Conservation (phyloP, 306 rosid species). For the Corylus heterophylla region DNA sequence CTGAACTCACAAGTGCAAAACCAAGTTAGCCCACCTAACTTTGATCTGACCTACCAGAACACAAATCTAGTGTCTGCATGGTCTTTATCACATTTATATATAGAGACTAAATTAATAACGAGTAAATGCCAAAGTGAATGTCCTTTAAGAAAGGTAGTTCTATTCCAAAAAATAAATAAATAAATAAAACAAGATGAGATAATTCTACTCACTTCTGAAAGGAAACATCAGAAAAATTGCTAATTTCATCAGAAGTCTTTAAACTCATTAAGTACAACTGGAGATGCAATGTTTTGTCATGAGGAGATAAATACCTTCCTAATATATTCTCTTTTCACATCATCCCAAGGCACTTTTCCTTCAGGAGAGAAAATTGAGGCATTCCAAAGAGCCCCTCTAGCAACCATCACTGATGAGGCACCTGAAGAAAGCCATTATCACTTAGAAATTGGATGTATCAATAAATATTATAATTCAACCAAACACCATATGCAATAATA, state of each 20-base stretch:
- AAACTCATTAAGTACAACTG: neutral
- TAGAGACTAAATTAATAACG: neutral
- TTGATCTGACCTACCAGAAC: neutral
- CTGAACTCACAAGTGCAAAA: slow-evolving; percentile 44
- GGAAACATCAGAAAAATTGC: neutral
- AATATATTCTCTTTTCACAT: slow-evolving; percentile 66
- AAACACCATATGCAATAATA: too few species aligned
- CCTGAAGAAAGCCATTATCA: slow-evolving; percentile 44
- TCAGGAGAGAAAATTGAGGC: slow-evolving; percentile 75
- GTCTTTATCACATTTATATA: neutral
- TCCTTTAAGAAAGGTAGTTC: neutral
- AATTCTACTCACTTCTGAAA: neutral
- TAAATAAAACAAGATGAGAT: neutral
- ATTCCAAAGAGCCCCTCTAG: slow-evolving; percentile 97
- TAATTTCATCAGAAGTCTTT: neutral
- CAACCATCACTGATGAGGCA: slow-evolving; percentile 84
- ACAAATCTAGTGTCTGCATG: neutral
- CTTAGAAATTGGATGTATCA: slow-evolving; percentile 13
- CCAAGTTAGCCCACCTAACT: slow-evolving; percentile 4
- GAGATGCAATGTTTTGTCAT: neutral
- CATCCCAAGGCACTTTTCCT: slow-evolving; percentile 62
- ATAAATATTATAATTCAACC: neutral
- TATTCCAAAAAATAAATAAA: too few species aligned
- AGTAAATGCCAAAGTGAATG: neutral
- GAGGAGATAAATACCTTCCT: slow-evolving; percentile 53